A percentile compares a stretch with the other conserved stretches of the same genome.
Conservation (phyloP, 2,329 filamentous ascomycete genomes). For the Colletotrichum filicis region DNA sequence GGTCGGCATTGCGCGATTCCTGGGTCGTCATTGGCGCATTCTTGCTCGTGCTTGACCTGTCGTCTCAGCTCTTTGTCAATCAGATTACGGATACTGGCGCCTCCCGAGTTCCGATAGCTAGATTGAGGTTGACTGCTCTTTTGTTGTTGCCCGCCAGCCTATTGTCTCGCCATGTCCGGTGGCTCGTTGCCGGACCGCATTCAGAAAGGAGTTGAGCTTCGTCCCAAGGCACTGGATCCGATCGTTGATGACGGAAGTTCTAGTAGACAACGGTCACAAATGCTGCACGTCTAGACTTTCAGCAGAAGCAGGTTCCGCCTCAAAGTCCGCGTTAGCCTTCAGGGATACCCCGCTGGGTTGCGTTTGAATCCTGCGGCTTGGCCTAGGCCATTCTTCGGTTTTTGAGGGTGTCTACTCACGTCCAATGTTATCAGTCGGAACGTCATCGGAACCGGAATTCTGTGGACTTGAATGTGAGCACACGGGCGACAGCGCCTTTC, state of each 20-base stretch:
- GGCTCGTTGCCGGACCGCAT: neutral
- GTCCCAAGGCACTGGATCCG: conserved; percentile 19
- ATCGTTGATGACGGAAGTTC: neutral
- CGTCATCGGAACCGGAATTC: neutral
- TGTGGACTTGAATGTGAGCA: neutral
- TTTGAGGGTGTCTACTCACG: conserved; percentile 1
- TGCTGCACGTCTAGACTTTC: conserved; percentile 25
- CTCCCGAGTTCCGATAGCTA: neutral
- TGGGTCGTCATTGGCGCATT: conserved; percentile 20
- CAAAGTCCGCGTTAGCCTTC: conserved; percentile 4
- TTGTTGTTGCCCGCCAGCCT: neutral
- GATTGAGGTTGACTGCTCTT: conserved; percentile 1
- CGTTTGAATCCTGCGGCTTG: conserved; percentile 6
- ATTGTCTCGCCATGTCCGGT: conserved; percentile 10
- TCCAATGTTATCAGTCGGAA: conserved; percentile 1
- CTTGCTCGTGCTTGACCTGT: neutral
- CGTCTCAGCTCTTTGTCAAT: conserved; percentile 27
- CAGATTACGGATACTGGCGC: conserved; percentile 3
- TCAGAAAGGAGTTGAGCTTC: neutral
- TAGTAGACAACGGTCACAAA: conserved; percentile 9
- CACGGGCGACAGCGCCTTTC: conserved; percentile 1
- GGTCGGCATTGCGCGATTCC: conserved; percentile 23
- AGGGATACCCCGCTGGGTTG: conserved; percentile 15
- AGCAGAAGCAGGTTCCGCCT: conserved; percentile 27
- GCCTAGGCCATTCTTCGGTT: conserved; percentile 7